Base-by-base conservation (phyloP, 441 rosid genomes). In the Aleurites moluccanus region DNA sequence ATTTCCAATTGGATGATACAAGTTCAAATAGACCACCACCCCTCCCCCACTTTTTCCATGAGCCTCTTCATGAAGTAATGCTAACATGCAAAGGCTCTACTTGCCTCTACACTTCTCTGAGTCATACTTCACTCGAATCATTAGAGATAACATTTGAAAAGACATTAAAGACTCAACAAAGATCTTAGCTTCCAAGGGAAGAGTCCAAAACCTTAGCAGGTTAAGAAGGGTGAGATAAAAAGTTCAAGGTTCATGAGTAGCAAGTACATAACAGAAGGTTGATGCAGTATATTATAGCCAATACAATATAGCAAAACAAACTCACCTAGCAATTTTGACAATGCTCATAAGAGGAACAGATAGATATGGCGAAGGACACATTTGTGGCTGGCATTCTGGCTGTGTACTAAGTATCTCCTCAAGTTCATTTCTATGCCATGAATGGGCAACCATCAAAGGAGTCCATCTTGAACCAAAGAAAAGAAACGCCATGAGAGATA, bases 341-440 rank as follows among this genome's bases (percentile, higher is more conserved):
- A 93, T 90, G 91, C 98, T 96, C 97, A 85, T 88, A 13, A 96
- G 90, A 67, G 99, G 98, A 81, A 93, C 92, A 71, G 93, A 90
- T 40, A 93, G 79, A 83, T 84, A 90, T 49, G 94, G 89, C 56
- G 98, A 93, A 42, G 97, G 92, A 73, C 83, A 77, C 47, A 79
- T 74, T 64, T 64, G 82, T 9, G 72, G 75, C 67, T 67, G 90
- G 64, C 69, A 53, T 76, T 84, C 89, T 75, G 85, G 81, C 74
- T 78, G 85, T 61, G 79, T 82, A 72, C 76, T 78, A 47, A 93
- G 87, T 77, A 88, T 85, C 77, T 92, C 92, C 86, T 93, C 96
- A 0, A 96, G 93, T 83, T 89, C 88, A 80, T 81, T 87, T 75
- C 93, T 85, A 83, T 86, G 90, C 99, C 99, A 93, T 21, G 98